Evolutionary conservation across 805 yeast species (phyloP).

Genomic region (Starmerella vitae): DNA sequence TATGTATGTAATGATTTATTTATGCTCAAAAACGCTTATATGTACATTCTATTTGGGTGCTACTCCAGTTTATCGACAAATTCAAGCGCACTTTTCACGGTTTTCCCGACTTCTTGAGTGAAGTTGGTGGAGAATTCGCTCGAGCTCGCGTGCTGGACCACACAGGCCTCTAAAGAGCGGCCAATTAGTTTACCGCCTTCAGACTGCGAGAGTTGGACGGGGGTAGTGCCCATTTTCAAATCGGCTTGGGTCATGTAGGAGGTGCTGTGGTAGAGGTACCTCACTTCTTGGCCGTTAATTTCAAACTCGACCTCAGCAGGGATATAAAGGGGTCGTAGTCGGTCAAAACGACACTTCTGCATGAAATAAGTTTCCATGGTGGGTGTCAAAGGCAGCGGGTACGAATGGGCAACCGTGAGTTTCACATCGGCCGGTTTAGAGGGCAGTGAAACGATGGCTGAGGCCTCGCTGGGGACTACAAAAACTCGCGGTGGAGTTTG

Average conservation of each 20-base stretch:
- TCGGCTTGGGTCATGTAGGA: conserved; percentile 36
- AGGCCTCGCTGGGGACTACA: conserved; percentile 36
- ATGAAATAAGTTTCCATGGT: conserved; percentile 33
- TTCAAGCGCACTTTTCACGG: conserved; percentile 14
- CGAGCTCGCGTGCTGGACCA: conserved; percentile 29
- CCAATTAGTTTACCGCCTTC: conserved; percentile 54
- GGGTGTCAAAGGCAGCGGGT: conserved; percentile 27
- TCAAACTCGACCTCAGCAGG: conserved; percentile 32
- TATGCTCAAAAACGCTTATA: too few species aligned
- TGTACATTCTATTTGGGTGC: too few species aligned
- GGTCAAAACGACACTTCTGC: conserved; percentile 18
- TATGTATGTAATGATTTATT: background rate
- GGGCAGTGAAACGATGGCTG: conserved; percentile 34
- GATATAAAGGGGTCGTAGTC: conserved; percentile 26
- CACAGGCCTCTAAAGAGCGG: conserved; percentile 35
- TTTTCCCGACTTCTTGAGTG: too few species aligned
- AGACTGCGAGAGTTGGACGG: conserved; percentile 33
- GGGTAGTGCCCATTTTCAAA: conserved; percentile 27
- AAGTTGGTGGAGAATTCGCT: too few species aligned
- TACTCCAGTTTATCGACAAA: conserved; percentile 7
- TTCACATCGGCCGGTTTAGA: conserved; percentile 33
- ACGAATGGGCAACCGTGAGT: conserved; percentile 28
- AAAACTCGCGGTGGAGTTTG: conserved; percentile 30
- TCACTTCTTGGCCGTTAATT: conserved; percentile 30
- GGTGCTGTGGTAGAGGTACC: conserved; percentile 35